phyloP scores from a whole-genome alignment of 176 grass and related monocot species.

The Panicum miliaceum region DNA sequence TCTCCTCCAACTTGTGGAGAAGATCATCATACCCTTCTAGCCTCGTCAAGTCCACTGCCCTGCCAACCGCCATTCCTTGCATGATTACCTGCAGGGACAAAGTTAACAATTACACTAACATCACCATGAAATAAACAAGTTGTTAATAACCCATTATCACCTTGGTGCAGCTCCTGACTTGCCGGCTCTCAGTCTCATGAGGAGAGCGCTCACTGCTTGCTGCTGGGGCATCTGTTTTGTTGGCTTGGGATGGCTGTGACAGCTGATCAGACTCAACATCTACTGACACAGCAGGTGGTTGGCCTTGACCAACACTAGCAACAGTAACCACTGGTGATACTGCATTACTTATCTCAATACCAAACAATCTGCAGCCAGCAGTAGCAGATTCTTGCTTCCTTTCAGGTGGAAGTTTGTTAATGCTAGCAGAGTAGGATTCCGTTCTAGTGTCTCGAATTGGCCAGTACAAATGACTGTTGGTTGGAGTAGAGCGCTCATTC shows the following conservation, averaged over 20 bases:
- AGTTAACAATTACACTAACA: neutral
- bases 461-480: conserved; percentile 51
- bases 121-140: neutral
- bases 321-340: conserved; percentile 22
- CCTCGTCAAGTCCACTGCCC: conserved; percentile 72
- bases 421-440: conserved; percentile 44
- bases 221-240: conserved; percentile 55
- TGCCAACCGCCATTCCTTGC: conserved; percentile 82
- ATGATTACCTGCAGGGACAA: conserved; percentile 68
- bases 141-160: conserved; percentile 25
- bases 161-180: conserved; percentile 84
- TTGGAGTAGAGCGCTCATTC: conserved; percentile 42
- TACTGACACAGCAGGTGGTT: conserved; percentile 38
- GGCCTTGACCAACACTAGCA: conserved; percentile 51
- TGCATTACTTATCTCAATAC: conserved; percentile 61
- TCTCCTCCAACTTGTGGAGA: conserved; percentile 62
- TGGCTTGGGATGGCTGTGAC: conserved; percentile 58
- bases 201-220: conserved; percentile 56
- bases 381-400: conserved; percentile 60
- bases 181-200: conserved; percentile 55
- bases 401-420: conserved; percentile 51
- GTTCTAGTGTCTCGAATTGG: conserved; percentile 49
- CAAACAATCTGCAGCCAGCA: conserved; percentile 78
- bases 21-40: conserved; percentile 67
- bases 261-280: conserved; percentile 55